Conservation (phyloP, 495 filamentous ascomycete genomes). For the Neurospora tetrasperma region DNA sequence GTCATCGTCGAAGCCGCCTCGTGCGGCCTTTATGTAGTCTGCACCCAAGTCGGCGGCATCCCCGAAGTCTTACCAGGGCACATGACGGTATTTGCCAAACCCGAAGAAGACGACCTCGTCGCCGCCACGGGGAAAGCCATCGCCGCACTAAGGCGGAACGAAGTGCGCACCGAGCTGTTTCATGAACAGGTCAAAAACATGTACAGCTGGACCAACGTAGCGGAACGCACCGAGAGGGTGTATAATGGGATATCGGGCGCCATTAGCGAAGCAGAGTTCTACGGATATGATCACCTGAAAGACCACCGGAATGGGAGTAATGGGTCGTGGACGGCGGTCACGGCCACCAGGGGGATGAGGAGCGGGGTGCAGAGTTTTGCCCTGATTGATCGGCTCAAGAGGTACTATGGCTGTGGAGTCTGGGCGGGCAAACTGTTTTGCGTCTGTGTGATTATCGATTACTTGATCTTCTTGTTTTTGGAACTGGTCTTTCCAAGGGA, state of each 20-base stretch:
- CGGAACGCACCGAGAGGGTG: conserved; percentile 82
- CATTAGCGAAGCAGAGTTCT: conserved; percentile 77
- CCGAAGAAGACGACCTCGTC: conserved; percentile 87
- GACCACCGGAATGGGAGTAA: conserved; percentile 10
- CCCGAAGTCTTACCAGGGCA: conserved; percentile 87
- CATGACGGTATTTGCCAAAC: conserved; percentile 90
- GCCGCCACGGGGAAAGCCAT: conserved; percentile 75
- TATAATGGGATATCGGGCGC: conserved; percentile 84
- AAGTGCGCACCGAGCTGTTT: conserved; percentile 83
- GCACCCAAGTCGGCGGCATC: conserved; percentile 91
- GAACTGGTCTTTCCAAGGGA: conserved; percentile 80
- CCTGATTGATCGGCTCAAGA: conserved; percentile 84
- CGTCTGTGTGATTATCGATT: conserved; percentile 88
- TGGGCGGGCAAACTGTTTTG: conserved; percentile 98
- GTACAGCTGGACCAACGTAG: conserved; percentile 97
- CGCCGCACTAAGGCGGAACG: conserved; percentile 63
- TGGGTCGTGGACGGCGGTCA: conserved; percentile 33
- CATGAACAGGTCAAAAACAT: conserved; percentile 94
- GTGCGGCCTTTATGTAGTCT: conserved; percentile 92
- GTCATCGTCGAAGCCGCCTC: conserved; percentile 95
- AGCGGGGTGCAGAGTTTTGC: conserved; percentile 66
- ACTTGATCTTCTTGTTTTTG: conserved; percentile 73
- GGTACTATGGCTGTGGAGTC: conserved; percentile 98
- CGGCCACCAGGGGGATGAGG: conserved; percentile 58
- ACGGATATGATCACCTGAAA: conserved; percentile 48